These are phyloP conservation scores for Ascochyta lentis DNA, from an alignment of 2,329 filamentous ascomycete species.

Conservation along the genomic window DNA sequence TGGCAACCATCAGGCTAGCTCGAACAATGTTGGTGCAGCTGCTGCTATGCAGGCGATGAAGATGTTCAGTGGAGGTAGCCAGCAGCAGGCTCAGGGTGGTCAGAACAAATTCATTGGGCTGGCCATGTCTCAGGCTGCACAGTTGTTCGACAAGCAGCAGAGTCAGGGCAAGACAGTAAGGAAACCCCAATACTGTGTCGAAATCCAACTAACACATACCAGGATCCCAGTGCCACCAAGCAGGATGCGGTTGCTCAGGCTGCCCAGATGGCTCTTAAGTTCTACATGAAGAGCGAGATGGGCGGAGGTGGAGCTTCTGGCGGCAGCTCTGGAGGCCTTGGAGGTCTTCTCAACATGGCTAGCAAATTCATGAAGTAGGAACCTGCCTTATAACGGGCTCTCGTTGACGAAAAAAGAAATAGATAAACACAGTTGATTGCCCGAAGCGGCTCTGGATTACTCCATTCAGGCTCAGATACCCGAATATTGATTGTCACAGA, in stretches of 20 bases:
- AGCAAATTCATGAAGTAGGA: constrained; percentile 64
- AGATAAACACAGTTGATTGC: not conserved
- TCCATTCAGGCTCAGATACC: not conserved
- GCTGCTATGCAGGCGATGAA: constrained; percentile 84
- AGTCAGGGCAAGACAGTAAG: constrained; percentile 61
- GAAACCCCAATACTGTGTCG: constrained; percentile 15
- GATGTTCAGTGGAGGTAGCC: constrained; percentile 70
- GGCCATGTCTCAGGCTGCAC: constrained; percentile 86
- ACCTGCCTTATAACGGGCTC: not conserved
- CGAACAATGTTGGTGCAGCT: constrained; percentile 66
- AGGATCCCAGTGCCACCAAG: constrained; percentile 69
- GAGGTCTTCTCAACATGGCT: constrained; percentile 64
- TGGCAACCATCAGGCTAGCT: constrained; percentile 52
- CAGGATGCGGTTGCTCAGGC: constrained; percentile 80
- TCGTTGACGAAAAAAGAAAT: not conserved
- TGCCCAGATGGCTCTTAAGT: constrained; percentile 85
- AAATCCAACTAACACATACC: constrained; percentile 47
- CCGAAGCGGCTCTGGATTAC: not conserved
- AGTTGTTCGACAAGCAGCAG: constrained; percentile 71
- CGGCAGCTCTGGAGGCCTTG: constrained; percentile 51
- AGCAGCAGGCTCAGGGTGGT: constrained; percentile 53
- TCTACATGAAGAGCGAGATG: constrained; percentile 82
- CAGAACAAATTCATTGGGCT: constrained; percentile 84
- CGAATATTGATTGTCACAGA: not conserved
- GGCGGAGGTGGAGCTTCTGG: constrained; percentile 54